Evolutionary conservation across 75 land plant genomes (phyloP).

Genomic region (Cryptomeria japonica): DNA sequence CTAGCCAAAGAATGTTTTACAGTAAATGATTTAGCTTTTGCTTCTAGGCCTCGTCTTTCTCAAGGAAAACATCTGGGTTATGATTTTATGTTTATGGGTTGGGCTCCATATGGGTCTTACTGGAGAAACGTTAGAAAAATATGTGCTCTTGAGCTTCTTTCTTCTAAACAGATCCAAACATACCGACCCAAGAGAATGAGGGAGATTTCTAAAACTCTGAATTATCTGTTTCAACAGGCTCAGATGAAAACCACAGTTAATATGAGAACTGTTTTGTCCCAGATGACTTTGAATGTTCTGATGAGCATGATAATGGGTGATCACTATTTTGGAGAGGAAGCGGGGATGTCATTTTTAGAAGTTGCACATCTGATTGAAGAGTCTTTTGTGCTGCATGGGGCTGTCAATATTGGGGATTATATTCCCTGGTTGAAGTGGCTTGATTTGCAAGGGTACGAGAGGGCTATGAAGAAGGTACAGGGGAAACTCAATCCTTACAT

Average conservation of each 20-base stretch:
- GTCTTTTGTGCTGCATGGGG: conserved; percentile 1
- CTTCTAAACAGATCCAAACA: conserved; percentile 19
- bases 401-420: conserved; percentile 35
- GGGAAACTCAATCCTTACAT: conserved; percentile 13
- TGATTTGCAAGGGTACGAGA: conserved; percentile 35
- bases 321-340: conserved; percentile 13
- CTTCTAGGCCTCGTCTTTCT: conserved; percentile 22
- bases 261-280: background rate
- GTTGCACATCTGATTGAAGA: conserved; percentile 24
- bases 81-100: conserved; percentile 22
- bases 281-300: conserved; percentile 8
- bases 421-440: conserved; percentile 35
- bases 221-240: background rate
- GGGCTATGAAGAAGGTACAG: conserved; percentile 11
- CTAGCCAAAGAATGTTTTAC: conserved; percentile 12
- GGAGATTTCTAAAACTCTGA: background rate
- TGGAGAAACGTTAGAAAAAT: conserved; percentile 35
- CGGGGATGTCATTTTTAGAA: background rate
- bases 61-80: conserved; percentile 22
- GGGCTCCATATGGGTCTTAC: conserved; percentile 41
- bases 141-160: conserved; percentile 24
- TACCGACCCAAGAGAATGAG: conserved; percentile 6
- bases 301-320: conserved; percentile 24
- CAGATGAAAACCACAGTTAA: background rate
- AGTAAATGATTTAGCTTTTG: conserved; percentile 20